Evolutionary conservation across 1,284 basidiomycete species (phyloP), one percentile per base, ranked within the genome.

Genomic region (Macrocystidia cucumis): DNA sequence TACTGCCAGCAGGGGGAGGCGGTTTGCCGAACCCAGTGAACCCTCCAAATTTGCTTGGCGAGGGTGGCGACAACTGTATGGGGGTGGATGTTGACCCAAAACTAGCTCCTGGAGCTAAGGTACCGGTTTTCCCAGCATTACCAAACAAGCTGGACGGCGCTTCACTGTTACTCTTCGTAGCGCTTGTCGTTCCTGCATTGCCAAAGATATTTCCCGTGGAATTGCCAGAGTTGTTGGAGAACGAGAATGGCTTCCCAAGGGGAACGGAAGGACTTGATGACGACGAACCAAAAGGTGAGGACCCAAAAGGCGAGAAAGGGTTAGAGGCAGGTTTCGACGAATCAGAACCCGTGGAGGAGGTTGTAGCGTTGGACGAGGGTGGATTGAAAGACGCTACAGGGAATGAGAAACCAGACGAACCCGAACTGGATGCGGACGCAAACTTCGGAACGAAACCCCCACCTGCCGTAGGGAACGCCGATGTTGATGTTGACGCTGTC

Each of bases 1-100:
- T 62, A 45, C 62, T 72, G 33, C 72, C 72, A 9, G 53, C 40
- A 12, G 40, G 32, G 19, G 38, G 45, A 19, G 46, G 38, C 32
- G 51, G 43, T 29, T 52, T 56, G 18, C 44, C 41, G 29, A 49
- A 49, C 9, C 47, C 49, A 20, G 42, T 39, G 29, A 47, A 47
- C 8, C 46, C 48, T 18, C 55, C 56, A 36, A 68, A 65, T 11
- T 44, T n/a, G n/a, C n/a, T 39, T 41, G 21, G 44, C 28, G 30
- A 49, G 30, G 26, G 46, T 33, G 7, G 39, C 30, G 13, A 40
- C 34, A 5, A 40, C 18, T 16, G 39, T 34, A n/a, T n/a, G n/a
- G 13, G 23, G 8, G 32, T 38, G 9, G 47, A 25, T 18, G 49
- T 29, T n/a, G n/a, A n/a, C 4, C 43, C 40, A 39, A 43, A 42